Evolutionary conservation across 495 filamentous ascomycete species (phyloP), one percentile per base, ranked within the genome.

Genomic region (Penicillium bialowiezense): DNA sequence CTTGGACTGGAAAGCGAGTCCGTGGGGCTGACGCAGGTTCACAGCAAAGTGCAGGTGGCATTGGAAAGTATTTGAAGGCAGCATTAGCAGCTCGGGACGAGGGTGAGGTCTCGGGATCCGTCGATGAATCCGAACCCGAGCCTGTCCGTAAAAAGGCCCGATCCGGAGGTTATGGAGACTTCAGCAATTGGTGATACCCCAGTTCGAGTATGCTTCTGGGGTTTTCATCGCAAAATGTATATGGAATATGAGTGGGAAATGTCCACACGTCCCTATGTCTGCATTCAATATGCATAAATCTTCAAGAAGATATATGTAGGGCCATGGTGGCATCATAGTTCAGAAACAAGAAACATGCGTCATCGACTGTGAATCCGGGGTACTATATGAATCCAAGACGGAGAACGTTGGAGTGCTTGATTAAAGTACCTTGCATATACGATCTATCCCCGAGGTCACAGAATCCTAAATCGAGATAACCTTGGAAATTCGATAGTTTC

Each of bases 1-100:
- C 93, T 37, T 96, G 90, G 91, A 93, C 89, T 28, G 93, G 92
- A 3, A 97, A 97, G 66, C 71, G 86, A 38, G 76, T 92, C 12
- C 71, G 88, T 32, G 75, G 68, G 8, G 26, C 59, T 26, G 80
- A 81, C 38, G 82, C 82, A 9, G 70, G 76, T 32, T 69, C 68
- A 0, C 74, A 65, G 36, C 74, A 63, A 14, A 65, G 64, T 1
- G 70, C 68, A 9, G 68, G 60, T 8, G 68, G 56, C 8, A 88
- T 95, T 15, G 92, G 89, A 8, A 95, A 90, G 64, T 97, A 97
- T 63, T 63, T 91, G 31, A 82, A 88, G 54, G 78, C 74, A 6
- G 79, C 75, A 15, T 59, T 72, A 48, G 70, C 62, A 20, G 72
- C 68, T n/a, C 62, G 68, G 14, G 46, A 58, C 40, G 74, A 65